These are phyloP conservation scores for Paecilomyces dactylethromorphus DNA, from an alignment of 2,329 filamentous ascomycete genomes.

Conservation along the genomic window DNA sequence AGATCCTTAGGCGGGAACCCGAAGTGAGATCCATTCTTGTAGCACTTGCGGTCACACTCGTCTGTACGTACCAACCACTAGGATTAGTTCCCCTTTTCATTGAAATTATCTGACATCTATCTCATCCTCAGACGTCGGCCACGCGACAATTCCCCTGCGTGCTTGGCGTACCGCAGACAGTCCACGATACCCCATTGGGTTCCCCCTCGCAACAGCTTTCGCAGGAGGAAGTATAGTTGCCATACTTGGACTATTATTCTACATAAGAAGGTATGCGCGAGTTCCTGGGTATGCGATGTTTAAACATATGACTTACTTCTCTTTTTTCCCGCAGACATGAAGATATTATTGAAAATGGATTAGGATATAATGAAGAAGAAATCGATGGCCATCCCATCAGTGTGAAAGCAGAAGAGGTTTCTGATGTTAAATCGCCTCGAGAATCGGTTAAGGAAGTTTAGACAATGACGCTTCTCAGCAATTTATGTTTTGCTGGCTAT, in stretches of 20 bases:
- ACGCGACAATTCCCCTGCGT: no score
- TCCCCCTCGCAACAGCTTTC: no score
- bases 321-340: neutral
- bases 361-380: neutral
- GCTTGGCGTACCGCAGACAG: no score
- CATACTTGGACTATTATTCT: no score
- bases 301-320: neutral
- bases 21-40: neutral
- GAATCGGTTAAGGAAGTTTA: neutral
- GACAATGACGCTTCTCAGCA: no score
- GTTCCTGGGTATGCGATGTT: neutral
- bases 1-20: neutral
- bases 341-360: neutral
- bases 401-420: neutral
- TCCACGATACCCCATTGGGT: no score
- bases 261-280: no score
- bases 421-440: neutral
- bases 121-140: neutral
- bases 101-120: neutral
- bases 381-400: neutral
- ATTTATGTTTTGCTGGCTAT: no score
- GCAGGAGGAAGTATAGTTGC: no score
- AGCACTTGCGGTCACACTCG: conserved; percentile 3
- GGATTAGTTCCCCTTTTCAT: neutral
- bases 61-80: neutral